Evolutionary conservation across 106 monocot species (phyloP), one percentile per base, ranked within the genome.

Genomic region (Dactylorhiza incarnata): DNA sequence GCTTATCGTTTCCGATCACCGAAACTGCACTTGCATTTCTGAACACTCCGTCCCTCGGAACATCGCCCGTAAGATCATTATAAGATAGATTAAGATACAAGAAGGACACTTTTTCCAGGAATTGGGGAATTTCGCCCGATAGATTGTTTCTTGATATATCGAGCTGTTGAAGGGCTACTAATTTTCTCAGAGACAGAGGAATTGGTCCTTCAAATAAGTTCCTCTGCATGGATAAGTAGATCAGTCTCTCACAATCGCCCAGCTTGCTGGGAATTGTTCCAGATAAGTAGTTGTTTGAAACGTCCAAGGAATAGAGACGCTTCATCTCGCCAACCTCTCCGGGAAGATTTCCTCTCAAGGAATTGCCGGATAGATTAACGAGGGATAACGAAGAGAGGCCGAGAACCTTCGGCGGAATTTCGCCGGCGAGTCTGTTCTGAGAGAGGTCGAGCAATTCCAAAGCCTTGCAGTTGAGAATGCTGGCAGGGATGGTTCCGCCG

Each of bases 81-180:
- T 74, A 80, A 24, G 80, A 74, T 16, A 80, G 74, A 48, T 80
- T 80, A 22, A 80, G 49, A 75, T 74, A 25, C 45, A 80, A 24
- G 15, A 58, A 81, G 0, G 15, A 5, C 11, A 81, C 68, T 6
- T 11, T n/a, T 52, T 48, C 16, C 11, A 75, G 26, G 48, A 77
- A 77, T 0, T 48, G 13, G 8, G 81, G 81, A 26, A 82, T 77
- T 13, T 3, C 9, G 16, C 81, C 77, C 5, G 76, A 82, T 12
- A 83, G 49, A 43, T 78, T 83, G 13, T 83, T 83, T 10, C 56
- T 3, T 20, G 83, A 78, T 44, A 83, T 74, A 83, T 83, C 78
- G 17, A 83, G 46, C 46, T 50, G 48, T 22, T 48, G 48, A 22
- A 83, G 74, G 48, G 74, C 83, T 61, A 49, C 74, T 37, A 83